phyloP scores from a whole-genome alignment of 495 filamentous ascomycete genomes.

The Corynascus novoguineensis region DNA sequence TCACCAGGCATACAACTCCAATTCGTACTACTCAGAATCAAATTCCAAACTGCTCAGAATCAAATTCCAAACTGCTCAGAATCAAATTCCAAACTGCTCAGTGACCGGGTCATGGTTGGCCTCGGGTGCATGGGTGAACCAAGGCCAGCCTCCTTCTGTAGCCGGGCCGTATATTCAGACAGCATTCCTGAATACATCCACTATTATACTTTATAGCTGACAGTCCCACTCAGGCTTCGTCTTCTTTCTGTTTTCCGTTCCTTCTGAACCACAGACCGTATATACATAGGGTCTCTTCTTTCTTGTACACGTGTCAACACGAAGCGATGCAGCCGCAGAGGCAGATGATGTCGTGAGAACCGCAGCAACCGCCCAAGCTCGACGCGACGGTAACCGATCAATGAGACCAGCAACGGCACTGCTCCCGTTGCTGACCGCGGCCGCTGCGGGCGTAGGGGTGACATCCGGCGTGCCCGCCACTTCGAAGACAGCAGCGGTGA shows the following conservation, averaged over 20 bases:
- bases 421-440: constrained; percentile 9
- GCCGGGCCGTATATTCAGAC: no score
- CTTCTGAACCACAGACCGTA: background rate
- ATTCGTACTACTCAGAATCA: no score
- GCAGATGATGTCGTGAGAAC: background rate
- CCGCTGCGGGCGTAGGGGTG: constrained; percentile 4
- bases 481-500: constrained; percentile 1
- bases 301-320: background rate
- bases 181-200: no score
- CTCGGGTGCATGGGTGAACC: no score
- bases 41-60: no score
- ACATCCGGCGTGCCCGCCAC: constrained; percentile 12
- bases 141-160: no score
- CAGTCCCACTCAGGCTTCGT: no score
- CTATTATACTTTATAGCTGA: no score
- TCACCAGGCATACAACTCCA: no score
- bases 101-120: no score
- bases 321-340: constrained; percentile 2
- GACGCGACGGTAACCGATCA: background rate
- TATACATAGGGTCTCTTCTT: background rate
- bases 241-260: background rate
- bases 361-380: background rate
- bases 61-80: no score
- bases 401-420: constrained; percentile 17
- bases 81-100: no score